A percentile compares a stretch with the other conserved stretches of the same genome.
Conservation (phyloP, 192 early-diverging fungal species). For the Coemansia sp. region DNA sequence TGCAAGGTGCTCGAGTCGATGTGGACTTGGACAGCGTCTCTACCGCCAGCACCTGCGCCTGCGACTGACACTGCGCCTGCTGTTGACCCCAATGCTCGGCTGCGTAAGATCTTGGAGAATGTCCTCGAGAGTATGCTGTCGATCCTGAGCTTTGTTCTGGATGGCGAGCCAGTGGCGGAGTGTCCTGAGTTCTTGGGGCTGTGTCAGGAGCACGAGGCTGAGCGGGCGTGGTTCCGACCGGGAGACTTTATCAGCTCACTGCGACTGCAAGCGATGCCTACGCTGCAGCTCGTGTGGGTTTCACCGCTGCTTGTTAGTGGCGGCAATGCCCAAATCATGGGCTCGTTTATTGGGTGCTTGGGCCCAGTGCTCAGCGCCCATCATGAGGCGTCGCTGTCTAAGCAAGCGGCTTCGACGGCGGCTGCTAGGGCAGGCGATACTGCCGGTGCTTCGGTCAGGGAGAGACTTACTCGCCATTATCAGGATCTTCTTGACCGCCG, state of each 20-base stretch:
- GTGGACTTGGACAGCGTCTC: slow-evolving; percentile 49
- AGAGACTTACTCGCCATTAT: slow-evolving; percentile 32
- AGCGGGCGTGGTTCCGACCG: slow-evolving; percentile 70
- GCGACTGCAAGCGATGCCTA: slow-evolving; percentile 63
- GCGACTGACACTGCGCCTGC: neutral
- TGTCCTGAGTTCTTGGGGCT: slow-evolving; percentile 60
- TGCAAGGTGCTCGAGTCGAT: slow-evolving; percentile 40
- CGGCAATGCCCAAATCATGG: slow-evolving; percentile 57
- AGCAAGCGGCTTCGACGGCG: neutral
- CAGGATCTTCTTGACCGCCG: slow-evolving; percentile 25
- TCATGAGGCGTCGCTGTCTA: slow-evolving; percentile 59
- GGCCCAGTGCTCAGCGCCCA: slow-evolving; percentile 73
- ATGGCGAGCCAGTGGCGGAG: slow-evolving; percentile 72
- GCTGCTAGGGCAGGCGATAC: neutral
- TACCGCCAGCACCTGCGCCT: slow-evolving; percentile 15
- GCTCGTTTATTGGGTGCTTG: slow-evolving; percentile 63
- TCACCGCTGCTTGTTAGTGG: slow-evolving; percentile 62
- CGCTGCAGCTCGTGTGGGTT: slow-evolving; percentile 66
- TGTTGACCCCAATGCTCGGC: slow-evolving; percentile 18
- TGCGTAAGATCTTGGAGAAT: slow-evolving; percentile 38
- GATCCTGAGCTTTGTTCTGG: slow-evolving; percentile 70
- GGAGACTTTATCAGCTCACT: slow-evolving; percentile 68
- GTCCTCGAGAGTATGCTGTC: slow-evolving; percentile 51
- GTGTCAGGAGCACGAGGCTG: slow-evolving; percentile 40
- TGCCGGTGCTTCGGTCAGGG: neutral